Evolutionary conservation across 78 protist genomes (phyloP), one percentile per base, ranked within the genome.

Genomic region (Speleostelium caveatum): DNA sequence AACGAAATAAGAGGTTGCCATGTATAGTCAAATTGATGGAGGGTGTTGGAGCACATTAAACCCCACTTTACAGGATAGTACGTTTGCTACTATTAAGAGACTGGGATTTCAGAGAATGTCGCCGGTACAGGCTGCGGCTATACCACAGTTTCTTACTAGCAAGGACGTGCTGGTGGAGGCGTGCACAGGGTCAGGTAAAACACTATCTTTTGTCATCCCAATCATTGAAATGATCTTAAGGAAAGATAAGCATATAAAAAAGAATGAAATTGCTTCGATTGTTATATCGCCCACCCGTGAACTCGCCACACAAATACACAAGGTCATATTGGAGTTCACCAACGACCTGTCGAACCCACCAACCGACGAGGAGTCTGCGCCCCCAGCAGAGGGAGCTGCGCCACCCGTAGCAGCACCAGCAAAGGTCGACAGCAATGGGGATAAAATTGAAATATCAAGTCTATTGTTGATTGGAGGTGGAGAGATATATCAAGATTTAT

Each of bases 161-260:
- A 95, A 96, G 73, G 98, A 96, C 56, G 98, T 96, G 0, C 86
- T 67, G 10, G 97, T 93, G 7, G 89, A 94, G 63, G 95, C 95
- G 16, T 86, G 94, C 68, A 93, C 95, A 24, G 95, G 95, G 0
- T 93, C 97, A 5, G 99, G 99, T 21, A 98, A 98, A 91, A 98
- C 99, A 12, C 86, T 97, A 39, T 96, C 98, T 32, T 98, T 96
- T 75, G 49, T 93, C 4, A 91, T 98, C 10, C 99, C 99, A 58
- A 95, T 76, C 7, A 67, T 96, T 53, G 96, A 96, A 69, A 78
- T 94, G 33, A 63, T 96, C 6, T 42, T 39, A 28, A 94, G 94
- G 3, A 45, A 74, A n/a, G 91, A 60, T 17, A 62, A 14, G 6
- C 24, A 66, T 28, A 58, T 86, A 28, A 75, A 59, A n/a, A 55